Evolutionary conservation across 192 early-diverging fungal species (phyloP).

Genomic region (Phycomyces blakesleeanus): DNA sequence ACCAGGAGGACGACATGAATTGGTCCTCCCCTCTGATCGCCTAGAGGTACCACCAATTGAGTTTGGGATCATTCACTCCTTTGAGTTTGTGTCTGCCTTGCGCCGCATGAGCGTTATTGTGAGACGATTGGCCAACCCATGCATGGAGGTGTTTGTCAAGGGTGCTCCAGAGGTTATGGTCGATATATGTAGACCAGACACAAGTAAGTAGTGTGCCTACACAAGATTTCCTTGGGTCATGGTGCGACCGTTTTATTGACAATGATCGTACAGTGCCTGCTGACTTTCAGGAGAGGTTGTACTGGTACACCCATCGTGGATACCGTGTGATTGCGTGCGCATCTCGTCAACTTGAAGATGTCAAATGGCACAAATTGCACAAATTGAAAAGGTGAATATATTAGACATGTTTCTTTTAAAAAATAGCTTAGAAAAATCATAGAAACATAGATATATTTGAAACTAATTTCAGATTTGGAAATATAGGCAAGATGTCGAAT

Average conservation of each 20-base stretch:
- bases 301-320: slow-evolving; percentile 90
- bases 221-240: background rate
- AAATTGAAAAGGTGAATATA: slow-evolving; percentile 63
- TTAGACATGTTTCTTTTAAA: too few relatives aligned
- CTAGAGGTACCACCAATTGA: slow-evolving; percentile 40
- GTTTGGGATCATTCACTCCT: slow-evolving; percentile 79
- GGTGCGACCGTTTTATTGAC: background rate
- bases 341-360: slow-evolving; percentile 62
- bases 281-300: slow-evolving; percentile 78
- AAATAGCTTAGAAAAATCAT: background rate
- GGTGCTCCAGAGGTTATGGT: slow-evolving; percentile 96
- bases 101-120: slow-evolving; percentile 93
- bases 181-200: slow-evolving; percentile 79
- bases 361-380: slow-evolving; percentile 74
- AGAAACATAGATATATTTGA: slow-evolving; percentile 4
- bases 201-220: slow-evolving; percentile 62
- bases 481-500: slow-evolving; percentile 80
- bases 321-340: slow-evolving; percentile 97
- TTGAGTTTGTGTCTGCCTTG: slow-evolving; percentile 90
- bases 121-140: slow-evolving; percentile 57
- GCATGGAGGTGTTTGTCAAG: slow-evolving; percentile 88
- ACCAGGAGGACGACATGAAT: slow-evolving; percentile 54
- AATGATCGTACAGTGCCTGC: slow-evolving; percentile 61
- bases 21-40: background rate
- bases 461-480: background rate